Evolutionary conservation across 1,284 basidiomycete species (phyloP), one percentile per base, ranked within the genome.

Genomic region (Crepidotus sp.): DNA sequence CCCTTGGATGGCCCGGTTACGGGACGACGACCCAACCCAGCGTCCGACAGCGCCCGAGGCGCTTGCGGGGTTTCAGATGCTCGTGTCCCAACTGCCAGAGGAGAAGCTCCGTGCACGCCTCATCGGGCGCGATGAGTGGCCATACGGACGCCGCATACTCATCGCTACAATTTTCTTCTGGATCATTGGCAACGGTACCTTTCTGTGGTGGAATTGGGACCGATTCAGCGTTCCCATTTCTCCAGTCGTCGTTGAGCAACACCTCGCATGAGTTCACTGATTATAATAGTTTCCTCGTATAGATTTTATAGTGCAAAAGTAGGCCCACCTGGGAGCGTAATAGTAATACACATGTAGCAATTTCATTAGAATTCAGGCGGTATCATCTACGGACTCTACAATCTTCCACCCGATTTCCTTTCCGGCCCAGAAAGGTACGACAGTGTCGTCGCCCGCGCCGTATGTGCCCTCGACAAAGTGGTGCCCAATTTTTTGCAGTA

Each of bases 401-500:
- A 97, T 82, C 65, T 82, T 75, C 95, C 94, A 98, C 13, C 70
- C 70, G 24, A 98, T 67, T 51, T 74, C 67, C 62, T 82, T 86
- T 17, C 93, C 95, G 2, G 88, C 83, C 87, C 88, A 92, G 68
- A 98, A 98, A 2, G 95, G 90, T 18, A 90, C 76, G 1, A 97
- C 79, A 46, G 70, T 74, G 15, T 78, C 69, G 18, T 73, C 71
- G 18, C 69, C 73, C 24, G 70, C 55, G 31, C 60, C 59, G 58
- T 79, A 83, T 22, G 62, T 61, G 29, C 72, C 70, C 40, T 76
- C 70, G 1, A 86, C 69, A 6, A 73, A 63, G 42, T 64, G 59
- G 25, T 59, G 47, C 8, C 47, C 54, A 19, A 63, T 60, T 45
- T 55, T 61, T 40, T 53, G 56, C 19, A 72, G 47, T 1, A 54